phyloP scores from a whole-genome alignment of 768 basidiomycete species.

The Xerocomellus amylosporus region DNA sequence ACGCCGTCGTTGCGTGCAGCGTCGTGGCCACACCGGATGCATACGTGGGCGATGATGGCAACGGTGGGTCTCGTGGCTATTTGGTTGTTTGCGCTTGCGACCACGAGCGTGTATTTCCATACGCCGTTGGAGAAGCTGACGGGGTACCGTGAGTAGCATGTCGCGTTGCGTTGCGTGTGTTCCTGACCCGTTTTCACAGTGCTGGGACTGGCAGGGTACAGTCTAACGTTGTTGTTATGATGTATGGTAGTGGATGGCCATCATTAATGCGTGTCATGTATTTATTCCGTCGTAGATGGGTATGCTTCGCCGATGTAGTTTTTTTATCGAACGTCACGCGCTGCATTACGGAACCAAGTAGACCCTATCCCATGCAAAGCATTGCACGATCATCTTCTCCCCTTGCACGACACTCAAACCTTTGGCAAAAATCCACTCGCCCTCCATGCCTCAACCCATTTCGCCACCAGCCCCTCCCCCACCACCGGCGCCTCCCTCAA shows the following conservation, averaged over 20 bases:
- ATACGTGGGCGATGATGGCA: constrained; percentile 46
- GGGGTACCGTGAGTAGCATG: constrained; percentile 65
- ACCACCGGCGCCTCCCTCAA: constrained; percentile 15
- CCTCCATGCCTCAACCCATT: constrained; percentile 44
- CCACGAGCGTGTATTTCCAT: constrained; percentile 91
- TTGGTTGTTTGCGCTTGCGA: constrained; percentile 73
- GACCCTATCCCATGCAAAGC: background rate
- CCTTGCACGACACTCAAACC: background rate
- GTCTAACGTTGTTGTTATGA: constrained; percentile 28
- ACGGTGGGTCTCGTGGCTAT: constrained; percentile 51
- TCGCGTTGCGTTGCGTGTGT: background rate
- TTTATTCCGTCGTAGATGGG: background rate
- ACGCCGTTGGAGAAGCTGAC: constrained; percentile 82
- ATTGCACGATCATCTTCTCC: background rate
- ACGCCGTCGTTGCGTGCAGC: constrained; percentile 46
- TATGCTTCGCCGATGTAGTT: background rate
- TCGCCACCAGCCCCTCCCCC: constrained; percentile 33
- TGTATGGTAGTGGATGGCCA: background rate
- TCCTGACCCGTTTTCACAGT: constrained; percentile 26
- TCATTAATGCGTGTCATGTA: background rate
- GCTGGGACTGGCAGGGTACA: constrained; percentile 37
- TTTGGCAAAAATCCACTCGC: constrained; percentile 35
- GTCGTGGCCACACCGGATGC: constrained; percentile 40
- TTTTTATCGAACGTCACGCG: too few relatives aligned
- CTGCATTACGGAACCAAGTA: too few relatives aligned